Percentiles rank a stretch among this genome's conserved stretches.
phyloP scores from a whole-genome alignment of 257 asterid genomes.

The Nicotiana tabacum region DNA sequence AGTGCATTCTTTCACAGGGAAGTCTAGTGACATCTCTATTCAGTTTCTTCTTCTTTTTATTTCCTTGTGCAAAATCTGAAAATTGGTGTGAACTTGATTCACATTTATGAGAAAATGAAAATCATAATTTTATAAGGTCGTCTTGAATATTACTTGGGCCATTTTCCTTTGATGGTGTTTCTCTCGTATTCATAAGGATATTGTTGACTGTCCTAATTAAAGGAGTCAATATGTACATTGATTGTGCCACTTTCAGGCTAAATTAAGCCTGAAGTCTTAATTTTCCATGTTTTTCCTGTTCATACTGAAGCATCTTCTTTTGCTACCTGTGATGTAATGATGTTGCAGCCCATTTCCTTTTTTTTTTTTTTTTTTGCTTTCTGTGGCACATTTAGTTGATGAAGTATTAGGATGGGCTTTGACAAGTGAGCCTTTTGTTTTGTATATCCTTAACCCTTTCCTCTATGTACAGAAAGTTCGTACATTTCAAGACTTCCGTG shows the following conservation, averaged over 20 bases:
- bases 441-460: conserved; percentile 4
- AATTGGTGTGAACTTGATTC: not conserved
- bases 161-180: not conserved
- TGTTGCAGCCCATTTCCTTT: not conserved
- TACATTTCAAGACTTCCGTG: conserved; percentile 75
- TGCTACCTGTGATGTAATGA: not conserved
- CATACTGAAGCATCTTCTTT: not conserved
- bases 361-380: not conserved
- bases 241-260: not conserved
- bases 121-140: not conserved
- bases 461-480: conserved; percentile 66
- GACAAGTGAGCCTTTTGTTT: not conserved
- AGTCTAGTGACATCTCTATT: not conserved
- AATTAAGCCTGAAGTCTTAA: not conserved
- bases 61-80: not conserved
- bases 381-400: not conserved
- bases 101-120: not conserved
- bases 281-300: not conserved
- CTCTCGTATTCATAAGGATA: not conserved
- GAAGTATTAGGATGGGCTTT: not conserved
- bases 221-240: not conserved
- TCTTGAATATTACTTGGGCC: not conserved
- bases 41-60: not conserved
- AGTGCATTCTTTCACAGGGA: not conserved
- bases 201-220: not conserved